Base-by-base conservation (phyloP, 106 monocot species). In the Acorus gramineus region DNA sequence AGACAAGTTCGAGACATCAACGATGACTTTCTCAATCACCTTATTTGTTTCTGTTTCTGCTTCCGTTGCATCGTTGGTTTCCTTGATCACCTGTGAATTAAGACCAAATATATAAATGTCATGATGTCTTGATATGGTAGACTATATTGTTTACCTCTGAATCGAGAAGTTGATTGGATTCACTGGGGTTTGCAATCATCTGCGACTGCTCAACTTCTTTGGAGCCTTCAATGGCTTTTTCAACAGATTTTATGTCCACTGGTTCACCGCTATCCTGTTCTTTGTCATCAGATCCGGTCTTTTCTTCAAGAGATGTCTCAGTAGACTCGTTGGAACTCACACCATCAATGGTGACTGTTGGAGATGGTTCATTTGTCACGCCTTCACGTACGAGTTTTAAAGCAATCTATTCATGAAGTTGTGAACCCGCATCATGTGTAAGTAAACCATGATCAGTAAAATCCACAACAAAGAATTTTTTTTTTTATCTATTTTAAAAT, bases 371-470 rank as follows among this genome's bases (percentile, higher is more conserved):
- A 76, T 70, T 76, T 54, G 82, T 60, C 7, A 80, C 68, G 42
- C 73, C 82, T 71, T 70, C 69, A 50, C 88, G 93, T 6, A 93
- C 93, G 61, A 93, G 78, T 76, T 79, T 79, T 59, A 93, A 60
- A 80, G 93, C 93, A 77, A 96, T 91, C 96, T 96, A 67, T 56
- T 47, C 72, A 72, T 28, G 28, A 28, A 28, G 28, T 28, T 28
- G 28, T 28, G 28, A 28, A 28, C 28, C 28, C 28, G 28, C 28
- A 28, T 28, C 28, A 28, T 28, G 28, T 28, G 28, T 28, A 28
- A 28, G 28, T 28, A 28, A 28, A 28, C 28, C 28, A 28, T 28
- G 28, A 28, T 28, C 28, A 28, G 28, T 28, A 28, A 28, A 28
- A 28, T 28, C 28, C 28, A 28, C 28, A 28, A 28, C 28, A 28